These are phyloP conservation scores for Monilinia fructicola DNA, from an alignment of 2,329 filamentous ascomycete species.

Conservation along the genomic window DNA sequence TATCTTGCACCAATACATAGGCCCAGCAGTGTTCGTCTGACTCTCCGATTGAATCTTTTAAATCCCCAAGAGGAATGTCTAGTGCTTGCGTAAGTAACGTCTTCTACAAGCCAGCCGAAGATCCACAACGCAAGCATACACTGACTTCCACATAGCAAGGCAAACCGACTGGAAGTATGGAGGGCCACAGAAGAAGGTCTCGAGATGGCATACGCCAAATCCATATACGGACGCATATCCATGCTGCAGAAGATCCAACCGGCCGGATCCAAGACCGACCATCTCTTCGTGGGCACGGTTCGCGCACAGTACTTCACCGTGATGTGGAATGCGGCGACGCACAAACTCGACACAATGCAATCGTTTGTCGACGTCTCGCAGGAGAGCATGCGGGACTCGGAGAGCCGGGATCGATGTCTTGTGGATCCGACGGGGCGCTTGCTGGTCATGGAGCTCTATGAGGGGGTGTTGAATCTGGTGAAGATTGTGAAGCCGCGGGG, in stretches of 20 bases:
- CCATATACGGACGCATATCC: constrained; percentile 81
- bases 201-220: constrained; percentile 63
- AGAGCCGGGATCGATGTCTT: constrained; percentile 78
- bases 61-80: constrained; percentile 74
- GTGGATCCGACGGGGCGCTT: constrained; percentile 76
- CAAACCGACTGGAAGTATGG: constrained; percentile 86
- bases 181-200: constrained; percentile 64
- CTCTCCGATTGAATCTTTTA: constrained; percentile 76
- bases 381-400: constrained; percentile 69
- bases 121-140: constrained; percentile 24
- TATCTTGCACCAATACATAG: constrained; percentile 93
- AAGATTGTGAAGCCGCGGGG: constrained; percentile 57
- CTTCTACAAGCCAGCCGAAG: background rate
- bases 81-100: constrained; percentile 72
- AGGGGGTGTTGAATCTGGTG: constrained; percentile 65
- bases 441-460: constrained; percentile 66
- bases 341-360: constrained; percentile 51
- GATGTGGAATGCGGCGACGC: constrained; percentile 67
- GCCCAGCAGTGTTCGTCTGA: constrained; percentile 88
- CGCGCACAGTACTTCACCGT: constrained; percentile 88
- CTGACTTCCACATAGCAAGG: constrained; percentile 57
- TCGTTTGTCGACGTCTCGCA: constrained; percentile 55
- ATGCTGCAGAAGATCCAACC: constrained; percentile 81
- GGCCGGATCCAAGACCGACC: constrained; percentile 69
- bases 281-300: constrained; percentile 91